Evolutionary conservation across 225 moss, liverwort and hornwort genomes (phyloP).

Genomic region (Physcomitrellopsis africana): DNA sequence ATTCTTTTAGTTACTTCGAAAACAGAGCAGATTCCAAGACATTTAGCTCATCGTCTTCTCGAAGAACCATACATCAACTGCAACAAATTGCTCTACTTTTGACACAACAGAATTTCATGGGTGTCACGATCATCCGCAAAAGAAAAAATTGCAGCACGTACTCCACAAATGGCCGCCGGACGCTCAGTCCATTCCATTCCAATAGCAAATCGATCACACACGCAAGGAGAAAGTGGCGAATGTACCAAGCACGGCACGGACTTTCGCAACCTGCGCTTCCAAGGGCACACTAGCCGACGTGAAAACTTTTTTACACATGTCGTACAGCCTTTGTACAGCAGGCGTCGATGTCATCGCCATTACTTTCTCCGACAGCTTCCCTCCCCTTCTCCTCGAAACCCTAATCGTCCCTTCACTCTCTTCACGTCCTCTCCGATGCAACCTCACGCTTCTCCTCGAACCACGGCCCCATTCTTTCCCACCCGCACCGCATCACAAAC

Average conservation of each 20-base stretch:
- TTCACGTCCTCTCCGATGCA: neutral
- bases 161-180: neutral
- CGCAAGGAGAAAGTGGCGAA: neutral
- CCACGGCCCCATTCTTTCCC: slow-evolving; percentile 22
- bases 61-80: neutral
- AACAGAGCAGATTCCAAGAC: neutral
- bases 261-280: slow-evolving; percentile 69
- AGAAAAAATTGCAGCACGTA: neutral
- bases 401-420: neutral
- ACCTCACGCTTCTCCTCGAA: slow-evolving; percentile 13
- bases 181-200: neutral
- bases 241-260: slow-evolving; percentile 71
- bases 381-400: slow-evolving; percentile 22
- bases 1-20: neutral
- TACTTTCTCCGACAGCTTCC: neutral
- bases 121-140: neutral
- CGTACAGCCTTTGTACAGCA: slow-evolving; percentile 87
- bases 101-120: neutral
- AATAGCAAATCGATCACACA: neutral
- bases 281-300: slow-evolving; percentile 67
- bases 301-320: slow-evolving; percentile 84
- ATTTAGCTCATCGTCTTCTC: too few species aligned
- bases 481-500: neutral
- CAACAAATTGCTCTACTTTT: neutral
- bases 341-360: slow-evolving; percentile 60